These are phyloP conservation scores for Camellia oleifera DNA, from an alignment of 179 eudicot genomes.

Conservation along the genomic window DNA sequence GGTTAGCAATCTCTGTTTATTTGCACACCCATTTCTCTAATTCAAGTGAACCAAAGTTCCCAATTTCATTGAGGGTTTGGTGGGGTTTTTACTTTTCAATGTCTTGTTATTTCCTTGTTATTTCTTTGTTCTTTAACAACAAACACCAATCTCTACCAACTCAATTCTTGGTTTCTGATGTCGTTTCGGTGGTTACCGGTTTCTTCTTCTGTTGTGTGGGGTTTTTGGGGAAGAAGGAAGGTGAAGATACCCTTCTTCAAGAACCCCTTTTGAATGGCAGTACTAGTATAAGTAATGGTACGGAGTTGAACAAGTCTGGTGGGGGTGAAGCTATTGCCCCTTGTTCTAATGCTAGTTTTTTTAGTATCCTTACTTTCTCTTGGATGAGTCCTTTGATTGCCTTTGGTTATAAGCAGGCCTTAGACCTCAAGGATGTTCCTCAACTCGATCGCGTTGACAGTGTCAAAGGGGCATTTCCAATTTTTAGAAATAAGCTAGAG, in stretches of 20 bases:
- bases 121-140: slow-evolving; percentile 33
- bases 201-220: slow-evolving; percentile 44
- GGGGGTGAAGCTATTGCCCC: slow-evolving; percentile 38
- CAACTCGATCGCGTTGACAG: slow-evolving; percentile 42
- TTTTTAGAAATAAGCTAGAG: slow-evolving; percentile 31
- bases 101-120: slow-evolving; percentile 45
- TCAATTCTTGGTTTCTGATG: slow-evolving; percentile 42
- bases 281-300: slow-evolving; percentile 5
- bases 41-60: slow-evolving; percentile 35
- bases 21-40: slow-evolving; percentile 27
- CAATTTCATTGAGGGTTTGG: slow-evolving; percentile 52
- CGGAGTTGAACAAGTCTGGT: not conserved
- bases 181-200: slow-evolving; percentile 37
- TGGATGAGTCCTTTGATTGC: slow-evolving; percentile 58
- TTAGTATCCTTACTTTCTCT: slow-evolving; percentile 56
- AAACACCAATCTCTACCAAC: slow-evolving; percentile 19
- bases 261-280: slow-evolving; percentile 58
- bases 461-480: slow-evolving; percentile 44
- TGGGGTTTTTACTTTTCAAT: slow-evolving; percentile 48
- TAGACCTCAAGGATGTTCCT: slow-evolving; percentile 82
- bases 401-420: slow-evolving; percentile 54
- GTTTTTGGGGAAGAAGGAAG: slow-evolving; percentile 30
- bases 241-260: slow-evolving; percentile 23
- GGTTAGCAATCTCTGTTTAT: slow-evolving; percentile 38
- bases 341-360: slow-evolving; percentile 41